Evolutionary conservation across 768 basidiomycete species (phyloP), one percentile per base, ranked within the genome.

Genomic region (Lactifluus piperatus): DNA sequence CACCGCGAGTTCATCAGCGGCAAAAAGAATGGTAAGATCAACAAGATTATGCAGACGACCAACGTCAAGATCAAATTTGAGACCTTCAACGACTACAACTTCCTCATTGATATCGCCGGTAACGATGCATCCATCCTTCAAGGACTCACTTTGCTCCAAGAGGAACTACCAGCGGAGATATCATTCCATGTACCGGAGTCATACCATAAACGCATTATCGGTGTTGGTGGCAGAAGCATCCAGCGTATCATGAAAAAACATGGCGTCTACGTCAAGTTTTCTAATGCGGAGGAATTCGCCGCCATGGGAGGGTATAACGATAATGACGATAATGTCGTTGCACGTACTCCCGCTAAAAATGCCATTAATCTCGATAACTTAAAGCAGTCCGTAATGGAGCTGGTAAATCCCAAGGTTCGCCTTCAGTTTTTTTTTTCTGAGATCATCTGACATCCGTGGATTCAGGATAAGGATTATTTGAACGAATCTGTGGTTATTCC

Each of bases 241-340:
- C 95, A 98, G 72, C 84, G 93, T 59, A 98, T 99, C 73, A 99
- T 99, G 95, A 97, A 97, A 77, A 93, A 95, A 71, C 97, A 88
- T 65, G 95, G 95, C n/a, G 95, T 97, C 22, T 98, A 97, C 73
- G 95, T 99, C 73, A 98, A 98, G 74, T 99, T 98, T 68, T 92
- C 91, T 24, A 98, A 97, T 71, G 92, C 92, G 11, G 95, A 98
- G 66, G 95, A 98, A 71, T 97, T 94, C 72, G 93, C 93, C 37
- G 83, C 88, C 13, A 79, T 94, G 63, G 95, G 95, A 27, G 95
- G 94, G 5, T 95, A 95, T 71, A 85, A 88, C 67, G 94, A 97
- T 71, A 97, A 95, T 70, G 95, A 97, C 68, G 95, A 99, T 74
- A 99, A 99, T 68, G 95, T 99, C 51, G 83, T 99, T 43, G 95